Percentiles rank a stretch among this genome's conserved stretches.
Conservation (phyloP, 257 asterid genomes). For the Verbena officinalis region DNA sequence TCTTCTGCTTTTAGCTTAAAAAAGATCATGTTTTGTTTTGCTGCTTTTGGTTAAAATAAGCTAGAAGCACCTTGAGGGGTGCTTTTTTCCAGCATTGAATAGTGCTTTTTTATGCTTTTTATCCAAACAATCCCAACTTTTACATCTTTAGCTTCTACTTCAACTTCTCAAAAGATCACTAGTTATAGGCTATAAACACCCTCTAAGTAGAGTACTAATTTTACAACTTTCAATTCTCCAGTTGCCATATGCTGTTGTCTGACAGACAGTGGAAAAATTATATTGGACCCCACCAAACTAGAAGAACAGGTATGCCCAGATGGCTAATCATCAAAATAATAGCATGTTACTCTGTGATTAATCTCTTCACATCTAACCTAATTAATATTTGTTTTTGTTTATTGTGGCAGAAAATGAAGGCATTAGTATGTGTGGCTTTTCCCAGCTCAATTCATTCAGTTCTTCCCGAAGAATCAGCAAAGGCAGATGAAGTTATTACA, state of each 20-base stretch:
- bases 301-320: conserved; percentile 74
- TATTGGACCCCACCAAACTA: conserved; percentile 77
- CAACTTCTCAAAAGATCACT: no score
- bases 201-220: conserved; percentile 25
- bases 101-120: no score
- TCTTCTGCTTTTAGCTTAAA: no score
- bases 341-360: background rate
- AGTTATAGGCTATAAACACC: no score
- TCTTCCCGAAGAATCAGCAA: conserved; percentile 52
- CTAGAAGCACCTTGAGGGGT: no score
- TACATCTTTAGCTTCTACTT: no score
- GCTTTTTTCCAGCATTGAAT: no score
- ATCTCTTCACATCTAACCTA: conserved; percentile 2
- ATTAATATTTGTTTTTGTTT: conserved; percentile 17
- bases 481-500: conserved; percentile 67
- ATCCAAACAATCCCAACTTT: no score
- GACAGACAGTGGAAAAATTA: conserved; percentile 58
- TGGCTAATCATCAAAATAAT: background rate
- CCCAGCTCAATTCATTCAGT: conserved; percentile 68
- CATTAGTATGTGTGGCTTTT: conserved; percentile 69
- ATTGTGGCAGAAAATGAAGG: conserved; percentile 77
- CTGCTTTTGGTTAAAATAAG: no score
- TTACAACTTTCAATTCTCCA: conserved; percentile 35
- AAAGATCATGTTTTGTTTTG: no score
- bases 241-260: conserved; percentile 78